Evolutionary conservation across 2,329 filamentous ascomycete species (phyloP).

Genomic region (Sporothrix euskadiensis): DNA sequence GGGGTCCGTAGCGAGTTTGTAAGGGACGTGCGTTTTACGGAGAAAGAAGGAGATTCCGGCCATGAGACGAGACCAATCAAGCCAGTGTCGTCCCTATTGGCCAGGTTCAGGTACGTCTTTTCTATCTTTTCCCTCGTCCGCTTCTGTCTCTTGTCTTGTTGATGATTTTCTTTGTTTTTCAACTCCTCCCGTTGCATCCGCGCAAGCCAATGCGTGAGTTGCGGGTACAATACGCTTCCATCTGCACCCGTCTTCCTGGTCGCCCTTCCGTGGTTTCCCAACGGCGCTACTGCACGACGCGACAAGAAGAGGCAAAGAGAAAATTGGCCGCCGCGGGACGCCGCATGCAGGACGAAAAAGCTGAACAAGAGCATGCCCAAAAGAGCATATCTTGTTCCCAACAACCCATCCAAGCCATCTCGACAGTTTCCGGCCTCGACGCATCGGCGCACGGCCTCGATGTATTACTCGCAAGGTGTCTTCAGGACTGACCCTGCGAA

Average conservation of each 20-base stretch:
- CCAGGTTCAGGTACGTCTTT: neutral
- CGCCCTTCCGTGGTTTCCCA: conserved; percentile 8
- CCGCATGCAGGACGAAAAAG: conserved; percentile 19
- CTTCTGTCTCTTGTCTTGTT: neutral
- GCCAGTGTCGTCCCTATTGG: neutral
- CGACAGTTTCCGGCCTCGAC: neutral
- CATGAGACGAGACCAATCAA: neutral
- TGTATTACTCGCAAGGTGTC: neutral
- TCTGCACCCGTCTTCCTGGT: neutral
- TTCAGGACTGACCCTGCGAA: neutral
- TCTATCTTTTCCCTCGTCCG: neutral
- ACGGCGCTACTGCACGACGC: conserved; percentile 20
- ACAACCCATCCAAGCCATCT: neutral
- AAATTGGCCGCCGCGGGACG: neutral
- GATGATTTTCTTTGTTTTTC: neutral
- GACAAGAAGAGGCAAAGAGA: conserved; percentile 10
- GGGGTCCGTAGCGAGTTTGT: neutral
- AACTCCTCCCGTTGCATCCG: conserved; percentile 4
- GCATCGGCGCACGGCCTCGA: neutral
- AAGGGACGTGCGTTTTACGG: neutral
- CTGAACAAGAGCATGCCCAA: neutral
- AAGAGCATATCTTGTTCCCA: neutral
- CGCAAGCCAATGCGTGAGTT: neutral
- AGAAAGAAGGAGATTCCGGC: neutral
- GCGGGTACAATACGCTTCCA: neutral